Conservation (phyloP, 768 basidiomycete genomes). For the Suillus sp. region DNA sequence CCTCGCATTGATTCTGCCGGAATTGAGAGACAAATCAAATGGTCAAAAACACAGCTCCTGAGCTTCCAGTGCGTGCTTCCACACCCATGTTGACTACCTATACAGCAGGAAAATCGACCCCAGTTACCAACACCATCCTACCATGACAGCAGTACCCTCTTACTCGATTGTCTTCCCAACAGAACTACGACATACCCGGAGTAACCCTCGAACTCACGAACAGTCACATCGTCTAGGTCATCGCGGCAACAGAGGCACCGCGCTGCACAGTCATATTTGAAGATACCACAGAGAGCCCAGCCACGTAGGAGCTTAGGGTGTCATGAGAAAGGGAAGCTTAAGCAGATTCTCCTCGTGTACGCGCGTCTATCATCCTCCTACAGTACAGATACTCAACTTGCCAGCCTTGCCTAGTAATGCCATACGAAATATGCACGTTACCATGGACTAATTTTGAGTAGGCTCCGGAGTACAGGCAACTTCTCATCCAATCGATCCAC, state of each 20-base stretch:
- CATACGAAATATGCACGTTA: not conserved
- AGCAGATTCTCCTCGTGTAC: constrained; percentile 97
- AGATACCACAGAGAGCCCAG: constrained; percentile 70
- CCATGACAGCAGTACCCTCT: too few relatives aligned
- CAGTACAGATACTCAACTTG: constrained; percentile 17
- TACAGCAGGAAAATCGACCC: too few relatives aligned
- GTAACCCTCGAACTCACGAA: not conserved
- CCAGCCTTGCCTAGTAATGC: not conserved
- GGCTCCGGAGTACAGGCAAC: constrained; percentile 93
- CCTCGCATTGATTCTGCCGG: too few relatives aligned
- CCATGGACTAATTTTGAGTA: constrained; percentile 31
- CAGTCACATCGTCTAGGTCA: constrained; percentile 1
- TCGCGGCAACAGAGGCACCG: constrained; percentile 52
- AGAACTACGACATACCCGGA: too few relatives aligned
- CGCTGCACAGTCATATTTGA: constrained; percentile 84
- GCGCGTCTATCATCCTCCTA: constrained; percentile 35
- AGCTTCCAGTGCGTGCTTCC: too few relatives aligned
- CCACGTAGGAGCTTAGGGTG: constrained; percentile 77
- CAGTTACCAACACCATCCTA: too few relatives aligned
- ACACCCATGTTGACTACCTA: too few relatives aligned
- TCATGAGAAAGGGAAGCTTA: constrained; percentile 94
- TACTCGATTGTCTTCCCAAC: too few relatives aligned
- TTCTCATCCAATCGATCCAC: constrained; percentile 96
- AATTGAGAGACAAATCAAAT: too few relatives aligned
- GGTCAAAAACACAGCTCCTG: too few relatives aligned